Conservation (phyloP, 1,139 yeast genomes). For the Suhomyces bokatorum region DNA sequence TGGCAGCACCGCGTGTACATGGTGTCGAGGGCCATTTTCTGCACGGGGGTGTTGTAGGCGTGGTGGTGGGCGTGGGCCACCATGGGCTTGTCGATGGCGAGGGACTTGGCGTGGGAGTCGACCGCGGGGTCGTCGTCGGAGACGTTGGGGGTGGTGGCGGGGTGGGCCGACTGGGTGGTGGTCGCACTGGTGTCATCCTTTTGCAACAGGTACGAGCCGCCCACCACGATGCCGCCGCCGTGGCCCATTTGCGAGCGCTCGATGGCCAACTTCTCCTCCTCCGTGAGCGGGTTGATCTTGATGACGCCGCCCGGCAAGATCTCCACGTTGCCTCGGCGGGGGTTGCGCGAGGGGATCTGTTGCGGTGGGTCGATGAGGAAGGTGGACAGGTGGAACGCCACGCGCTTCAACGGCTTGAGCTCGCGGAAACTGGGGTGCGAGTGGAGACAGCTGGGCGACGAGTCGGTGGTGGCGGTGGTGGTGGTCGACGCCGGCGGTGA, state of each 20-base stretch:
- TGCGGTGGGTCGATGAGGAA: conserved; percentile 75
- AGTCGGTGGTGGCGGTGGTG: no score
- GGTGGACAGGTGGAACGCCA: conserved; percentile 71
- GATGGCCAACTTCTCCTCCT: conserved; percentile 51
- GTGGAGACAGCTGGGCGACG: conserved; percentile 4
- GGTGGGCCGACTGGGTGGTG: conserved; percentile 22
- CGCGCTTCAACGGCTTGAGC: conserved; percentile 56
- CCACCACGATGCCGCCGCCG: conserved; percentile 77
- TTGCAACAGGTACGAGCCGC: conserved; percentile 70
- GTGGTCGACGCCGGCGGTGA: conserved; percentile 1
- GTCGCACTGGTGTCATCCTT: conserved; percentile 19
- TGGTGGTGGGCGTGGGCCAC: conserved; percentile 27
- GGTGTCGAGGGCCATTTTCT: conserved; percentile 57
- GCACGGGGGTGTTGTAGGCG: conserved; percentile 35
- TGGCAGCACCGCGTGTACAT: conserved; percentile 78
- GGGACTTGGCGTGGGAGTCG: conserved; percentile 40
- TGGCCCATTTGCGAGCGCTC: conserved; percentile 51
- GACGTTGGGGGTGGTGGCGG: conserved; percentile 5
- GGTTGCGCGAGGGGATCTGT: conserved; percentile 63
- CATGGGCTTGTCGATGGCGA: conserved; percentile 53
- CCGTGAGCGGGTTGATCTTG: conserved; percentile 59
- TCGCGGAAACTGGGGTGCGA: conserved; percentile 17
- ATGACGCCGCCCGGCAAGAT: conserved; percentile 59
- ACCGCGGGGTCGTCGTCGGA: conserved; percentile 44
- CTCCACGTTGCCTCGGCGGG: conserved; percentile 73